These are phyloP conservation scores for Aspergillus cristatus DNA, from an alignment of 495 filamentous ascomycete species.

Conservation along the genomic window DNA sequence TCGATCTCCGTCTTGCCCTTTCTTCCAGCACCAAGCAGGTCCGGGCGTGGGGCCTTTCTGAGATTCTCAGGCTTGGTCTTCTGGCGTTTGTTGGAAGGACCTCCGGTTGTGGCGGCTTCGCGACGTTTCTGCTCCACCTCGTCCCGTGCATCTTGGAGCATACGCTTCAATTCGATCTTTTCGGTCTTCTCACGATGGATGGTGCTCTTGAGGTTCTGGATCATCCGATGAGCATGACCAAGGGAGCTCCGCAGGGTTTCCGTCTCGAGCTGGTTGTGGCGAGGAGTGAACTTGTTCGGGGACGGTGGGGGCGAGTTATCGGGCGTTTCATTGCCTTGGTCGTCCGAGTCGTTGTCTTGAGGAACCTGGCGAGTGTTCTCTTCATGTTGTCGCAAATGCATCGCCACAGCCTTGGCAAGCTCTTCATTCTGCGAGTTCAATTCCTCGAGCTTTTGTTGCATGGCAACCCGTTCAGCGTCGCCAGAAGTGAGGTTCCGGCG, in stretches of 20 bases:
- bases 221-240: conserved; percentile 90
- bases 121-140: conserved; percentile 72
- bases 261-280: conserved; percentile 81
- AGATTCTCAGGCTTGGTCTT: conserved; percentile 62
- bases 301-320: conserved; percentile 87
- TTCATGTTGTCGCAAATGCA: conserved; percentile 60
- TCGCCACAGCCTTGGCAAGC: conserved; percentile 67
- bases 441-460: conserved; percentile 80
- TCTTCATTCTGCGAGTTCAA: conserved; percentile 81
- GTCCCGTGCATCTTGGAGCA: conserved; percentile 92
- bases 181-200: conserved; percentile 97
- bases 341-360: conserved; percentile 55
- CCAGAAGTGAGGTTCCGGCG: conserved; percentile 63
- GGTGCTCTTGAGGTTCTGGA: conserved; percentile 86
- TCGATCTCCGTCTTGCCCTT: conserved; percentile 62
- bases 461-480: conserved; percentile 61
- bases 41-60: conserved; percentile 66
- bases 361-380: conserved; percentile 47
- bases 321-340: conserved; percentile 62
- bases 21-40: conserved; percentile 68
- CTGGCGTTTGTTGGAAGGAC: conserved; percentile 48
- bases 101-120: conserved; percentile 41
- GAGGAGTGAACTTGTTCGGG: conserved; percentile 80
- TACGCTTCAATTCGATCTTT: conserved; percentile 88
- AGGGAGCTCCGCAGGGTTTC: conserved; percentile 91